Evolutionary conservation across 2,329 filamentous ascomycete species (phyloP), one percentile per base, ranked within the genome.

Genomic region (Microdochium trichocladiopsis): DNA sequence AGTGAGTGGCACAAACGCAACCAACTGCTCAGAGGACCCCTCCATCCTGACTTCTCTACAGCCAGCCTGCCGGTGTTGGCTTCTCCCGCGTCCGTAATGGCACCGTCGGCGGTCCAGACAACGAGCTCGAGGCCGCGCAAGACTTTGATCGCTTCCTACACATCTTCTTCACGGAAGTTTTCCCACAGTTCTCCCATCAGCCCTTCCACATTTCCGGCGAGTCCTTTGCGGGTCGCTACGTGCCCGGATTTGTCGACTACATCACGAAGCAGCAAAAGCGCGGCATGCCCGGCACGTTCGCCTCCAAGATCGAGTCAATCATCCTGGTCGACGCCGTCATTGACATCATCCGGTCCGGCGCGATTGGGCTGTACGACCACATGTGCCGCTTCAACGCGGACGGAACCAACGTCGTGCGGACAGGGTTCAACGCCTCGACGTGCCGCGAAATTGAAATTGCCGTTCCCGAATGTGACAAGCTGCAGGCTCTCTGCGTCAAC

Each of bases 171-270:
- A 41, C 51, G 2, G 55, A 57, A 12, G 45, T 53, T 8, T 57
- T 58, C 43, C 57, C 57, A 2, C 31, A 57, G 33, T 55, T 53
- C 21, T 47, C 53, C 11, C 43, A 52, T 16, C 43, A 49, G n/a
- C 47, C 53, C 2, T 55, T 59, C 47, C 56, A 57, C 47, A 51
- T 60, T 3, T 47, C 55, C 3, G 58, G 58, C 18, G 58, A 60
- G 50, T 59, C 58, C 11, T 59, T 59, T 45, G 58, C 45, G 1
- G 58, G 58, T 4, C 52, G 56, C 22, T 60, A 60, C 51, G 51
- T 60, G 6, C 58, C 57, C n/a, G 49, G 25, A 3, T 58, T 58
- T 37, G 50, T 53, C n/a, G 45, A 55, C n/a, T 53, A 52, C 25
- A 55, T 55, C 23, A 41, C 33, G 16, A 48, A 51, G 41, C 51